Conservation (phyloP, 1,139 yeast species). For the Debaryomycetaceae sp. region DNA sequence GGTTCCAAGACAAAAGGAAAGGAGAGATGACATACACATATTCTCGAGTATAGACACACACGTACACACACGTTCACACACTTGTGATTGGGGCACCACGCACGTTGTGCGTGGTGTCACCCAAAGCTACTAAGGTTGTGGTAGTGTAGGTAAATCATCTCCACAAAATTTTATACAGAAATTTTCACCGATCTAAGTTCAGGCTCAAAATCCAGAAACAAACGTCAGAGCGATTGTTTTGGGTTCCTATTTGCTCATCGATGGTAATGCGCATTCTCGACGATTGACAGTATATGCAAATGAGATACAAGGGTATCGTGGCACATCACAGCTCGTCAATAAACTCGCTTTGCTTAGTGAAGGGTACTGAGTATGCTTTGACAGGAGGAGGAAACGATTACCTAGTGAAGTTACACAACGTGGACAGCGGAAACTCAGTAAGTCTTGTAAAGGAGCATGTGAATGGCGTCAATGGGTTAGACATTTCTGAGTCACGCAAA, state of each 20-base stretch:
- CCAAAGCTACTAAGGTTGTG: too few species aligned
- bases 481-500: slow-evolving; percentile 10
- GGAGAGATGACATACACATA: too few species aligned
- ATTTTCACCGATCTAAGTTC: background rate
- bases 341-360: slow-evolving; percentile 17
- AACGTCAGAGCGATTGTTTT: background rate
- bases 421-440: slow-evolving; percentile 7
- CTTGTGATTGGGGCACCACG: too few species aligned
- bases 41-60: too few species aligned
- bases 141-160: background rate
- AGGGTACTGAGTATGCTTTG: slow-evolving; percentile 16
- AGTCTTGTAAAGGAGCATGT: slow-evolving; percentile 17
- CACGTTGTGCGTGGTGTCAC: too few species aligned
- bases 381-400: slow-evolving; percentile 25
- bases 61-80: too few species aligned
- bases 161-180: background rate
- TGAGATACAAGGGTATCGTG: slow-evolving; percentile 7
- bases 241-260: slow-evolving; percentile 1
- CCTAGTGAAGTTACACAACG: slow-evolving; percentile 15
- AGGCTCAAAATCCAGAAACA: background rate
- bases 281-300: slow-evolving; percentile 1
- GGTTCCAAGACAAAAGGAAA: too few species aligned
- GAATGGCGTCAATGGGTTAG: slow-evolving; percentile 17
- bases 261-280: background rate
- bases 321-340: slow-evolving; percentile 16